Evolutionary conservation across 176 grass and related monocot genomes (phyloP), one percentile per base, ranked within the genome.

Genomic region (Aegilops sharonensis): DNA sequence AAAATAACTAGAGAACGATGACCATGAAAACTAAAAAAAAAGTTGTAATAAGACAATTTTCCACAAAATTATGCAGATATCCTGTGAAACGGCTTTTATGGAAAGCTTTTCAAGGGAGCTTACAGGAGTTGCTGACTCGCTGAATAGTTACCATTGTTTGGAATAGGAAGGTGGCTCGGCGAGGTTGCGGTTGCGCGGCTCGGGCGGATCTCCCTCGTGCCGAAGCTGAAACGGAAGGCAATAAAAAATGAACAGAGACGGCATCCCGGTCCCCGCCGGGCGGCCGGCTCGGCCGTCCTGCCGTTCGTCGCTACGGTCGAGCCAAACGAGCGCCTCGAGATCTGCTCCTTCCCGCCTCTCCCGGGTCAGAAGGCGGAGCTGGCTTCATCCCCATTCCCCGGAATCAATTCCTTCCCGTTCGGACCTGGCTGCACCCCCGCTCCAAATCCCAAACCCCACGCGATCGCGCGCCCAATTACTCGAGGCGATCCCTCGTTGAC

Each of bases 401-500:
- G 21, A 45, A 47, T 27, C n/a, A 48, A 11, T 63, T 52, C 21
- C 34, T 43, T 54, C 67, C 52, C 42, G 8, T 17, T 57, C 64
- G 8, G 57, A 34, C 32, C 32, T 34, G 32, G 32, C 32, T 57
- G 36, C 36, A 37, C 39, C 3, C 60, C 57, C n/a, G 14, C 40
- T 35, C 9, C 15, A 8, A 68, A 68, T 43, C 32, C 31, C 86
- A 83, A 45, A 84, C 64, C 25, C 37, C 39, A 30, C 59, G 25
- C 64, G 45, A 9, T 9, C n/a, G 24, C 30, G 57, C 18, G 37
- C 37, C 18, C 15, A 8, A 6, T 72, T 1, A 14, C 42, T 32
- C 36, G 40, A 71, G 72, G n/a, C 60, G 60, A 54, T 62, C 54
- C 7, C 60, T 27, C 62, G 63, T 76, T 84, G 81, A 83, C 69